These are phyloP conservation scores for Trametes polyzona DNA, from an alignment of 1,284 basidiomycete species.

Conservation along the genomic window DNA sequence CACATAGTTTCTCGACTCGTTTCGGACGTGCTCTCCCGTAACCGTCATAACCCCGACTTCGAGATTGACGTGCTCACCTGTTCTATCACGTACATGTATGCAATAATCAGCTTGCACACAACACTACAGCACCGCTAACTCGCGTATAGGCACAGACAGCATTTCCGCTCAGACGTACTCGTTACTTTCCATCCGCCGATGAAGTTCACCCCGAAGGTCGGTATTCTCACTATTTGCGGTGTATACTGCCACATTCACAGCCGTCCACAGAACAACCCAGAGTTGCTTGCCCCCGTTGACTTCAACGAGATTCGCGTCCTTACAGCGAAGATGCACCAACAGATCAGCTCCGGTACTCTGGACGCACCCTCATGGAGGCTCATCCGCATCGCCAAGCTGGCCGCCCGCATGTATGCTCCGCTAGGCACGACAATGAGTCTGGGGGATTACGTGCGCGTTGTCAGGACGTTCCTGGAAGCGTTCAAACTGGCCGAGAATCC, in stretches of 20 bases:
- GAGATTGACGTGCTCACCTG: slow-evolving; percentile 75
- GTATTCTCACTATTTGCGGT: background rate
- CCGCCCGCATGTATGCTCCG: slow-evolving; percentile 80
- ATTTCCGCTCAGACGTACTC: slow-evolving; percentile 85
- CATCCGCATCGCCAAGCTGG: slow-evolving; percentile 74
- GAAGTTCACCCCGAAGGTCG: slow-evolving; percentile 64
- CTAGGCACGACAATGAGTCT: slow-evolving; percentile 81
- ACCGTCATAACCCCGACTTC: slow-evolving; percentile 68
- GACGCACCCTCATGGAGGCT: slow-evolving; percentile 84
- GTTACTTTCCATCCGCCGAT: slow-evolving; percentile 83
- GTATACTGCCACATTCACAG: slow-evolving; percentile 5
- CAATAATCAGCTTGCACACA: background rate
- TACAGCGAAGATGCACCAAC: slow-evolving; percentile 65
- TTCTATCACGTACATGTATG: slow-evolving; percentile 83
- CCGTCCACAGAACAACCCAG: slow-evolving; percentile 66
- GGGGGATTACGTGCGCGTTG: slow-evolving; percentile 81
- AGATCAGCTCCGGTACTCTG: slow-evolving; percentile 76
- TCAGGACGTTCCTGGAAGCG: slow-evolving; percentile 71
- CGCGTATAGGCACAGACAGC: slow-evolving; percentile 57
- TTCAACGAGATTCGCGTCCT: slow-evolving; percentile 61
- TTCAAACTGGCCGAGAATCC: slow-evolving; percentile 55
- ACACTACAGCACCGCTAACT: too few relatives aligned
- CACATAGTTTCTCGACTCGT: slow-evolving; percentile 74
- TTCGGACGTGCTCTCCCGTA: slow-evolving; percentile 76
- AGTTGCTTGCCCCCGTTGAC: slow-evolving; percentile 70